Evolutionary conservation across 148 eudicot species (phyloP).

Genomic region (Fallopia convolvulus): DNA sequence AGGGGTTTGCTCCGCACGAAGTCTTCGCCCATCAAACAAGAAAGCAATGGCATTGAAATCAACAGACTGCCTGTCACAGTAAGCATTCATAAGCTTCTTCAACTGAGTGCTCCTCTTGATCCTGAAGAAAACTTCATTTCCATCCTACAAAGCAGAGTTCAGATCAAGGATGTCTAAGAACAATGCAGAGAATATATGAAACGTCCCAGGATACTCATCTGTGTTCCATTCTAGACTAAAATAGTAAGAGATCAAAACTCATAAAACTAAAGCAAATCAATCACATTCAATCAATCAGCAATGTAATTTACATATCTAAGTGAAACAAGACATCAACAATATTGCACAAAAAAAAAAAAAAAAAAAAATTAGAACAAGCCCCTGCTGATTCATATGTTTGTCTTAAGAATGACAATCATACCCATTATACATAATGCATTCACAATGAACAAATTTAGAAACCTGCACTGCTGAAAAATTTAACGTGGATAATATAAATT

Average conservation of each 20-base stretch:
- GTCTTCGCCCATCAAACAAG: conserved; percentile 17
- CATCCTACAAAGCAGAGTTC: conserved; percentile 10
- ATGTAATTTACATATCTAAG: neutral
- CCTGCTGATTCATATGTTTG: neutral
- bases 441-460: neutral
- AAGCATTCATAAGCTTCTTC: conserved; percentile 24
- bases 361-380: neutral
- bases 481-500: neutral
- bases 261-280: neutral
- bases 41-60: conserved; percentile 17
- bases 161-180: neutral
- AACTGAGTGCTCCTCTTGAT: conserved; percentile 15
- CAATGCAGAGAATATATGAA: neutral
- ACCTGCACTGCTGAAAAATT: neutral
- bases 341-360: neutral
- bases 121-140: conserved; percentile 21
- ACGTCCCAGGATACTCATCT: neutral
- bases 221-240: neutral
- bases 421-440: too few relatives aligned
- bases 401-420: neutral
- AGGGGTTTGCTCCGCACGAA: conserved; percentile 17
- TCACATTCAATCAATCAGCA: neutral
- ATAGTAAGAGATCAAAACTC: neutral
- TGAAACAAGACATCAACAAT: neutral
- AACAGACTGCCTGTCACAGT: conserved; percentile 20